Conservation (phyloP, 257 asterid genomes). For the Prunella vulgaris region DNA sequence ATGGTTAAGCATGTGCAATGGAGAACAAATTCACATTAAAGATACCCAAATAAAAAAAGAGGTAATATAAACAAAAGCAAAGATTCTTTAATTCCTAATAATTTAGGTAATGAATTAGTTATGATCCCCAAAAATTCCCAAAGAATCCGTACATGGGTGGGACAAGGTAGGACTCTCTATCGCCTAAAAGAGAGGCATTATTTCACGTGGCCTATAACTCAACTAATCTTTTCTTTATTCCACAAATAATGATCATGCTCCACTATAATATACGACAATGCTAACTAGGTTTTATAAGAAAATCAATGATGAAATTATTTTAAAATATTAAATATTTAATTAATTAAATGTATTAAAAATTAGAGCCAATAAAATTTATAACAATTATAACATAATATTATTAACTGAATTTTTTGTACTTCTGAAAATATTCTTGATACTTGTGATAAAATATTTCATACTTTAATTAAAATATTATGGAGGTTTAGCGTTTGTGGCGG, state of each 20-base stretch:
- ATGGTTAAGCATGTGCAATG: conserved; percentile 41
- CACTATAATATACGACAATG: background rate
- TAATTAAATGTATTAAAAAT: too few relatives aligned
- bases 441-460: too few relatives aligned
- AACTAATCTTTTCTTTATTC: background rate
- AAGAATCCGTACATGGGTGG: conserved; percentile 44
- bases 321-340: too few relatives aligned
- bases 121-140: conserved; percentile 50
- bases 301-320: too few relatives aligned
- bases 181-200: conserved; percentile 27
- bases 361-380: too few relatives aligned
- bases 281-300: too few relatives aligned
- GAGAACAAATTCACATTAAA: conserved; percentile 38
- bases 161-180: conserved; percentile 22
- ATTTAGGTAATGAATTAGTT: conserved; percentile 26
- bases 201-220: conserved; percentile 54
- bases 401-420: too few relatives aligned
- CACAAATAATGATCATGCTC: background rate
- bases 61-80: conserved; percentile 35
- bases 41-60: conserved; percentile 23
- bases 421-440: too few relatives aligned
- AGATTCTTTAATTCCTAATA: conserved; percentile 44
- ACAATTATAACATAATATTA: too few relatives aligned
- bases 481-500: too few relatives aligned
- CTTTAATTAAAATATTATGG: too few relatives aligned